These are phyloP conservation scores for Limnanthes douglasii DNA, from an alignment of 345 rosid species.

Conservation along the genomic window DNA sequence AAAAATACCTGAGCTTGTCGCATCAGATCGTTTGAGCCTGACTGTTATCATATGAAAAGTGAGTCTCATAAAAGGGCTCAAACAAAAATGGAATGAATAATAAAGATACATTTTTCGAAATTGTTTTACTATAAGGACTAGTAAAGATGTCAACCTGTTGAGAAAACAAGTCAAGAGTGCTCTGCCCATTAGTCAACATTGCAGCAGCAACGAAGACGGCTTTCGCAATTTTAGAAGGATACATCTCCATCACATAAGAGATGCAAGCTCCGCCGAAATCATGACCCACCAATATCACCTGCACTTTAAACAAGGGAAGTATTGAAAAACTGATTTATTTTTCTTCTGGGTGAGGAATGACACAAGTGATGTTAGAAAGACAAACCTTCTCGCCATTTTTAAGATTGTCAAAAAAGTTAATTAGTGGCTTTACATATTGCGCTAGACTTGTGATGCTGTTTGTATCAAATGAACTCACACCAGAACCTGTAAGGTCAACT, in stretches of 20 bases:
- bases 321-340: too few relatives aligned
- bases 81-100: neutral
- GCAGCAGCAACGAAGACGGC: slow-evolving; percentile 82
- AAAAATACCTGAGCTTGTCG: slow-evolving; percentile 59
- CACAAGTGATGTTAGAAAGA: neutral
- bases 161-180: slow-evolving; percentile 62
- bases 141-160: slow-evolving; percentile 33
- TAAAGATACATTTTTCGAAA: neutral
- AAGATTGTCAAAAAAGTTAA: slow-evolving; percentile 60
- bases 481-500: slow-evolving; percentile 51
- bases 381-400: slow-evolving; percentile 68
- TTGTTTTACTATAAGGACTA: too few relatives aligned
- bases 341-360: neutral
- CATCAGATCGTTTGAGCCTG: slow-evolving; percentile 56
- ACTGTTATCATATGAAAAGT: slow-evolving; percentile 17
- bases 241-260: slow-evolving; percentile 82
- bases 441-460: slow-evolving; percentile 57
- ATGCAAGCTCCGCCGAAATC: slow-evolving; percentile 94
- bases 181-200: slow-evolving; percentile 69
- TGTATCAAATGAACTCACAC: slow-evolving; percentile 32
- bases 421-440: slow-evolving; percentile 78
- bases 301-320: slow-evolving; percentile 4
- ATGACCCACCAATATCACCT: slow-evolving; percentile 93
- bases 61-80: neutral
- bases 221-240: slow-evolving; percentile 56